Evolutionary conservation across 2,329 filamentous ascomycete species (phyloP), one percentile per base, ranked within the genome.

Genomic region (Colletotrichum truncatum): DNA sequence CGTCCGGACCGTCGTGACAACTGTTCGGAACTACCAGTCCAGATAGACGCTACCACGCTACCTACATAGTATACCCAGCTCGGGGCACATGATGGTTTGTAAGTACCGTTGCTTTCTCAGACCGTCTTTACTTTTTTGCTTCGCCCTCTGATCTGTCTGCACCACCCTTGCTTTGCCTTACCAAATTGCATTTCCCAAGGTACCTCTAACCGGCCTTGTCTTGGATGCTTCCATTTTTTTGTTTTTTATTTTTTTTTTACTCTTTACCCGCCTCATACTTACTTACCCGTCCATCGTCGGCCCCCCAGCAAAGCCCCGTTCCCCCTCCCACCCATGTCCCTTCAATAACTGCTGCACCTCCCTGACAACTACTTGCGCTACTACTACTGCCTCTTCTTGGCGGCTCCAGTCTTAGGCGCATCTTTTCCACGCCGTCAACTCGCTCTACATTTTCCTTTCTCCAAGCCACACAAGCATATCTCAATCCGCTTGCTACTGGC

Each of bases 81-180:
- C n/a, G n/a, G n/a, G 49, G 18, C 21, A 28, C 55, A 52, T 28
- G 21, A 68, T 68, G 67, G 60, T 68, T 36, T 67, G 67, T 68
- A 61, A 68, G 67, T 68, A 62, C 43, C 21, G 16, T 34, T 55
- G 18, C 43, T 61, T 14, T 28, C 6, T n/a, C 16, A 18, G 11
- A 39, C 11, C 36, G 30, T 14, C 18, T 34, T 34, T 25, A 14
- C n/a, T n/a, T n/a, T n/a, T n/a, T n/a, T n/a, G n/a, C n/a, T n/a
- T n/a, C n/a, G n/a, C n/a, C n/a, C n/a, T n/a, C n/a, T n/a, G n/a
- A n/a, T n/a, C n/a, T n/a, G n/a, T n/a, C n/a, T n/a, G n/a, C n/a
- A n/a, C n/a, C n/a, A n/a, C n/a, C n/a, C n/a, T n/a, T n/a, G n/a
- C n/a, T n/a, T n/a, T n/a, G n/a, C n/a, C n/a, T n/a, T n/a, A n/a